Base-by-base conservation (phyloP, 768 basidiomycete species). In the Sarcomyxa edulis region DNA sequence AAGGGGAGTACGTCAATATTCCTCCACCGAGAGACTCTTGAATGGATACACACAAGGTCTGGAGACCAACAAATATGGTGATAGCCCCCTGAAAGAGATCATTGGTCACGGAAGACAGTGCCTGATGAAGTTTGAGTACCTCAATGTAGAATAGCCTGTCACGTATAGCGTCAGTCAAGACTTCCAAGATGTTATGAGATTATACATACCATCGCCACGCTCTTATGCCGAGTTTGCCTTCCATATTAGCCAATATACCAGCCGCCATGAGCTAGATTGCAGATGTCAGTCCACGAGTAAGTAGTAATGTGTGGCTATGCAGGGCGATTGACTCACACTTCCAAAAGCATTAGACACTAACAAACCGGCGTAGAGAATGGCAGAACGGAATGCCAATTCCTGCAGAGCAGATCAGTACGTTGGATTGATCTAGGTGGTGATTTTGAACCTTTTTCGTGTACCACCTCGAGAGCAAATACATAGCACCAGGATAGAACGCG, bases 71-170 rank as follows among this genome's bases (percentile, higher is more conserved):
- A 33, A 64, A 51, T 45, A 85, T 74, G 0, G 81, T 86, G 7
- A 83, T 68, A 1, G 74, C 62, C 3, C 84, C 84, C 74, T 85
- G 30, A 18, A 38, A 29, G 14, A 7, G 32, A 16, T 7, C 32
- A 15, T 12, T 39, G 31, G 40, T 14, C 28, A 35, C 9, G 15
- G 31, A 7, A 42, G 24, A 7, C 11, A 10, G 34, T 14, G 23
- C 16, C 21, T 31, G 19, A 16, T 45, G 12, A 2, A 4, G 8
- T 8, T 20, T 12, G 16, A 47, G 39, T 54, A 72, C 80, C 66
- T 81, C 84, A 30, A 84, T 81, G 51, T 71, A 81, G 53, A 86
- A 86, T 25, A 85, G 47, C 83, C 81, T 78, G 43, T 2, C 29
- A 11, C 38, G 9, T 18, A 30, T 8, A 22, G 42, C 16, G 39